A percentile compares a stretch with the other conserved stretches of the same genome.
Evolutionary conservation across 1,284 basidiomycete genomes (phyloP).

Genomic region (Ustilago hordei): DNA sequence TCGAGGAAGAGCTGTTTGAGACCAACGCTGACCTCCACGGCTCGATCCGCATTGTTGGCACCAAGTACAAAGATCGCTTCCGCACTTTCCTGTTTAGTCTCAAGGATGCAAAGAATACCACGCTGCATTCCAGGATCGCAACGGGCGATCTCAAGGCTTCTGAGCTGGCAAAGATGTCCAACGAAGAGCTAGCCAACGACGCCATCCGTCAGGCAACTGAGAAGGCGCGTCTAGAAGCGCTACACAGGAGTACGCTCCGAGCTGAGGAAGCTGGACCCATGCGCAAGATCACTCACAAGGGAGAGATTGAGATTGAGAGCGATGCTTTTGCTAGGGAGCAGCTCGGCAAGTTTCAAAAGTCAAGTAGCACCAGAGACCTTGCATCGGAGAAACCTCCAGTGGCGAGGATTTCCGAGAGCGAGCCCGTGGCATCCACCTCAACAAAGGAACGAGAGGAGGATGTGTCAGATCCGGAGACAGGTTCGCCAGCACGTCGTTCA

Average conservation of each 20-base stretch:
- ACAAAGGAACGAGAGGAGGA: constrained; percentile 1
- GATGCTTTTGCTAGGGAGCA: constrained; percentile 43
- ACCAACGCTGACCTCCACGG: constrained; percentile 40
- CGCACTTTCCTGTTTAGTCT: constrained; percentile 67
- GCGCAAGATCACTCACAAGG: constrained; percentile 69
- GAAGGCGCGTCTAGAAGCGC: constrained; percentile 59
- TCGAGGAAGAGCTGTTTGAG: constrained; percentile 57
- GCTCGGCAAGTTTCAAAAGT: constrained; percentile 26
- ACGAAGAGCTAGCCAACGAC: constrained; percentile 67
- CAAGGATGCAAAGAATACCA: constrained; percentile 64
- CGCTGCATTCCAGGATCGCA: constrained; percentile 62
- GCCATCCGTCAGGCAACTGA: constrained; percentile 61
- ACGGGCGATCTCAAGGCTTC: constrained; percentile 53
- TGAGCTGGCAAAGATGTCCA: constrained; percentile 60
- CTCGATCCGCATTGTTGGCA: constrained; percentile 25
- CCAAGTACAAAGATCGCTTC: constrained; percentile 65
- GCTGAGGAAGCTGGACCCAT: constrained; percentile 56
- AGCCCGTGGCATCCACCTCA: constrained; percentile 14
- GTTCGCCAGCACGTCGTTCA: constrained; percentile 13
- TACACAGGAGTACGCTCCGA: constrained; percentile 60
- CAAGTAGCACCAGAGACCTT: not conserved
- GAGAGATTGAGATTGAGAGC: constrained; percentile 67
- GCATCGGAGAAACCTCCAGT: constrained; percentile 6
- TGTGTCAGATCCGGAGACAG: not conserved
- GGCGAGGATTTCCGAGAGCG: constrained; percentile 32